These are phyloP conservation scores for Lipomyces yamanashiensis DNA, from an alignment of 805 yeast species.

Conservation along the genomic window DNA sequence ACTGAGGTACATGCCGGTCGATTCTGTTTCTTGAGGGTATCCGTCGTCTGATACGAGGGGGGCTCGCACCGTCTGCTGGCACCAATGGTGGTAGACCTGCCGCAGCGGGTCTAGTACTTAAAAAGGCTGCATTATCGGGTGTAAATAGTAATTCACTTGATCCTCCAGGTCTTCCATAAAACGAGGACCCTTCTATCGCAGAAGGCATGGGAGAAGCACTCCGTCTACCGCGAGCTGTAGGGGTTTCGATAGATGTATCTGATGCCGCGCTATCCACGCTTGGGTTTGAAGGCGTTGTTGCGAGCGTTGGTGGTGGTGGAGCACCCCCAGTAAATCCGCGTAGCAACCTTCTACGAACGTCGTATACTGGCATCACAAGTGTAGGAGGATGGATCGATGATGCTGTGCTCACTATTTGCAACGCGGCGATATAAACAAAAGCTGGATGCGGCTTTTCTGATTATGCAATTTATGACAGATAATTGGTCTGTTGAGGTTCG, in stretches of 20 bases:
- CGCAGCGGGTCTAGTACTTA: not conserved
- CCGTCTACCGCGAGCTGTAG: constrained; percentile 19
- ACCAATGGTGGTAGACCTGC: not conserved
- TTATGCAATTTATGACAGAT: too few relatives aligned
- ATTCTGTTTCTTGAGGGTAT: constrained; percentile 1
- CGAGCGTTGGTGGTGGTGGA: not conserved
- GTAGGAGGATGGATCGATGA: not conserved
- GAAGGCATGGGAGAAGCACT: not conserved
- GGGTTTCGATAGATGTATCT: constrained; percentile 17
- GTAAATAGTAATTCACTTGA: constrained; percentile 3
- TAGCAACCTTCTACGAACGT: constrained; percentile 26
- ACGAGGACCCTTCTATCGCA: constrained; percentile 8
- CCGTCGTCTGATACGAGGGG: constrained; percentile 7
- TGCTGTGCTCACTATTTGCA: not conserved
- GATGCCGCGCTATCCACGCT: constrained; percentile 2
- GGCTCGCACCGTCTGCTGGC: not conserved
- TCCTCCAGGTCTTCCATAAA: constrained; percentile 13
- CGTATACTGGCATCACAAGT: constrained; percentile 22
- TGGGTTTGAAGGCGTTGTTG: constrained; percentile 11
- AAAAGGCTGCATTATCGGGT: not conserved
- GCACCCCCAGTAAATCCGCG: constrained; percentile 22
- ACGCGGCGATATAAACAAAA: not conserved
- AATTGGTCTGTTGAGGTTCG: too few relatives aligned
- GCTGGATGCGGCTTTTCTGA: not conserved
- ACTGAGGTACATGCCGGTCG: not conserved